Evolutionary conservation across 148 eudicot species (phyloP).

Genomic region (Diospyros lotus): DNA sequence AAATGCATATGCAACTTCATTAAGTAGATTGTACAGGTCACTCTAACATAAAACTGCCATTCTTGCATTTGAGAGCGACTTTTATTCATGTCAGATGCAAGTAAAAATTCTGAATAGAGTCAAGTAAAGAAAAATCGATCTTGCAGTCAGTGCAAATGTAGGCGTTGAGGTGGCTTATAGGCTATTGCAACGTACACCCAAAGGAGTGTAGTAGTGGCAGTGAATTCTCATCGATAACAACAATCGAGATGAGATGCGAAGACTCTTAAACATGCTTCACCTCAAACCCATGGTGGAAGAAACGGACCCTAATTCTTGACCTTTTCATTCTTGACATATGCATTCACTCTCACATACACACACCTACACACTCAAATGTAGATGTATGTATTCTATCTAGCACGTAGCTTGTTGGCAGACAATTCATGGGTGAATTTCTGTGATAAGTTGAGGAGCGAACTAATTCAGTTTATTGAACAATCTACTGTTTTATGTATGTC

Average conservation of each 20-base stretch:
- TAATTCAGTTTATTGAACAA: neutral
- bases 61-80: neutral
- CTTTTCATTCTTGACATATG: neutral
- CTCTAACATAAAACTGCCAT: too few relatives aligned
- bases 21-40: too few relatives aligned
- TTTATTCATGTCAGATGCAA: slow-evolving; percentile 3
- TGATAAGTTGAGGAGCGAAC: neutral
- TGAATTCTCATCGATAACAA: too few relatives aligned
- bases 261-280: too few relatives aligned
- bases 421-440: neutral
- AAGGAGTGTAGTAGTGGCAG: too few relatives aligned
- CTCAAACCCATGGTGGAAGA: neutral
- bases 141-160: neutral
- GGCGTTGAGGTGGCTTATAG: too few relatives aligned
- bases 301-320: neutral
- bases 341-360: neutral
- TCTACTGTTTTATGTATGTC: slow-evolving; percentile 3
- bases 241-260: too few relatives aligned
- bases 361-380: too few relatives aligned
- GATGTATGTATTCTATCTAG: neutral
- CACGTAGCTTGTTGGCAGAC: neutral
- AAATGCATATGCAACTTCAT: neutral
- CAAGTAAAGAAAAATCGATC: neutral
- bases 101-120: slow-evolving; percentile 3
- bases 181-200: too few relatives aligned